Percentiles rank a stretch among this genome's conserved stretches.
Conservation (phyloP, 805 yeast genomes). For the Myxozyma kluyveri region DNA sequence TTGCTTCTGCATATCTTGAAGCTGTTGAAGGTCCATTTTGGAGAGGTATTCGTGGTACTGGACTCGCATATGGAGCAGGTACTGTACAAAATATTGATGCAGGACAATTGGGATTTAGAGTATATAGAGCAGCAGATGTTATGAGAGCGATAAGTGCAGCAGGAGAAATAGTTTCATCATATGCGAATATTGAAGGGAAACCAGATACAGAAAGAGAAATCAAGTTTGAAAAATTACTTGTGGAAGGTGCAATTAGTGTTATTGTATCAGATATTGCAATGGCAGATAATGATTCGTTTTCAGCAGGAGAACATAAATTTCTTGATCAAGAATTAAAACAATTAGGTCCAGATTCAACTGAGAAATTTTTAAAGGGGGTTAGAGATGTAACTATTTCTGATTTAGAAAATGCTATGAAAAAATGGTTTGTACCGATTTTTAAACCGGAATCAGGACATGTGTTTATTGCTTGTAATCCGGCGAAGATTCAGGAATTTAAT, state of each 20-base stretch:
- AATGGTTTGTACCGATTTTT: constrained; percentile 67
- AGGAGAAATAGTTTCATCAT: constrained; percentile 52
- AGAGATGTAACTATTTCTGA: constrained; percentile 52
- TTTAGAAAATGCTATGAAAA: constrained; percentile 45
- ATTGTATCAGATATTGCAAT: constrained; percentile 71
- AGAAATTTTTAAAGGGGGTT: constrained; percentile 52
- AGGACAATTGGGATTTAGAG: constrained; percentile 62
- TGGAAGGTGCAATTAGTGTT: constrained; percentile 73
- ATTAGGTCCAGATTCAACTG: constrained; percentile 67
- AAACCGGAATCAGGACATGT: constrained; percentile 53
- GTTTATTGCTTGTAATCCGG: constrained; percentile 72
- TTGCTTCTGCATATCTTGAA: constrained; percentile 73
- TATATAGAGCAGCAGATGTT: constrained; percentile 84
- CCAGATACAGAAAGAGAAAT: constrained; percentile 43
- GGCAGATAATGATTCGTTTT: constrained; percentile 58
- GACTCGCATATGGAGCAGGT: constrained; percentile 85
- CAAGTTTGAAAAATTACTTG: constrained; percentile 53
- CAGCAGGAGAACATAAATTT: constrained; percentile 66
- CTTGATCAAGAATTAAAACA: constrained; percentile 62
- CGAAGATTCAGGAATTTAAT: constrained; percentile 50
- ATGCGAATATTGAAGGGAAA: constrained; percentile 46
- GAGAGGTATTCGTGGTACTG: constrained; percentile 93
- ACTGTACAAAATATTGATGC: constrained; percentile 59
- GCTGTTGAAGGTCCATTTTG: constrained; percentile 96
- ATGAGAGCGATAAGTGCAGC: constrained; percentile 50